Base-by-base conservation (phyloP, 2,329 filamentous ascomycete species). In the Fusarium oxysporum region DNA sequence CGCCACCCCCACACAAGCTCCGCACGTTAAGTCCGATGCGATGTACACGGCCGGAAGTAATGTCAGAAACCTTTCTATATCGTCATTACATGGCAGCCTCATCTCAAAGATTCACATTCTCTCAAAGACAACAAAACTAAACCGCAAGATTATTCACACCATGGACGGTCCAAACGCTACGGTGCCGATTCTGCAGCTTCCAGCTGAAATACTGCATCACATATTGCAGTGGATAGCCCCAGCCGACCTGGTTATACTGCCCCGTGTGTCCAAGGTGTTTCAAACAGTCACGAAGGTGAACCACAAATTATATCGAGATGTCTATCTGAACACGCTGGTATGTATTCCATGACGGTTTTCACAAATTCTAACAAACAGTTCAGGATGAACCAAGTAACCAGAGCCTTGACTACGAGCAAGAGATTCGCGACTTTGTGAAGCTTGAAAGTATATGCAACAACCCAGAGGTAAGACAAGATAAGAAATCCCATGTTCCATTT, bases 161-260 rank as follows among this genome's bases (percentile, higher is more conserved):
- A 76, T 76, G 70, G 63, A 63, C 10, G 43, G 48, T 19, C 23
- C 41, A 21, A 40, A 43, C 10, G 19, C 54, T 28, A 30, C 30
- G 17, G 35, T 48, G 12, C 59, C 45, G 41, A 70, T 55, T 62
- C 60, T 43, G 69, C 71, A 68, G 69, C 75, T 75, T 19, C 72
- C 91, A 13, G 84, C 87, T 11, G 92, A 93, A 83, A 85, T 93
- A 45, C 78, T 93, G 32, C 88, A 92, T 75, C 83, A 86, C 76
- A 88, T 93, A 71, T 83, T 93, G 70, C 81, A 79, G 64, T 85
- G 86, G 72, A 84, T 92, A 41, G 81, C 87, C 33, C 88, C 90
- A 3, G 79, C 81, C 44, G 91, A 93, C 70, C 81, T 93, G 13
- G 83, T 85, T 3, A 78, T 81, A 12, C 77, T 92, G 48, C 84